These are phyloP conservation scores for Gliomastix tumulicola DNA, from an alignment of 2,329 filamentous ascomycete species.

Conservation along the genomic window DNA sequence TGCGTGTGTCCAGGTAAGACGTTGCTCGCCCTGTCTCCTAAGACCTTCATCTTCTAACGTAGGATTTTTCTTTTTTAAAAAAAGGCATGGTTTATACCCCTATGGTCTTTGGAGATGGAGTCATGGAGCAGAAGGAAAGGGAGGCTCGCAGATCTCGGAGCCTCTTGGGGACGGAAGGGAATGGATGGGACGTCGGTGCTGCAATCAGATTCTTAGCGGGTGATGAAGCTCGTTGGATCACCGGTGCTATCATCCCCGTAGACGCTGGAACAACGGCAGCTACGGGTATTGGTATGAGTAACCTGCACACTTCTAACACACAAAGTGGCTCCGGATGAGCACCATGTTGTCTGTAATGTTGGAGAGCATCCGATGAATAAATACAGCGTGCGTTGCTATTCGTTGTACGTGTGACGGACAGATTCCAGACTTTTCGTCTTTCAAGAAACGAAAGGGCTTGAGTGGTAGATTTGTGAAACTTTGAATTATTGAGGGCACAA, in stretches of 20 bases:
- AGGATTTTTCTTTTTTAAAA: no score
- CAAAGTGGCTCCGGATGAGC: no score
- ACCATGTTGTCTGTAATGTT: no score
- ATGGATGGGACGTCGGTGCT: slow-evolving; percentile 32
- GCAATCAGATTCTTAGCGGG: slow-evolving; percentile 30
- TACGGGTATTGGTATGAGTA: background rate
- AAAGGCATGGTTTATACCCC: slow-evolving; percentile 43
- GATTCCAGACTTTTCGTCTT: no score
- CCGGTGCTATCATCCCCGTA: slow-evolving; percentile 29
- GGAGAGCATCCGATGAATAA: no score
- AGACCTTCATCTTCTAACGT: no score
- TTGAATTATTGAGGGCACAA: no score
- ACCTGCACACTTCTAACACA: background rate
- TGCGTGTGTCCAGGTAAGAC: slow-evolving; percentile 3
- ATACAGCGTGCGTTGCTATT: no score
- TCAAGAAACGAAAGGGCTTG: no score
- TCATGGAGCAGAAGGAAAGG: slow-evolving; percentile 30
- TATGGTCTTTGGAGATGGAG: slow-evolving; percentile 32
- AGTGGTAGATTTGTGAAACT: no score
- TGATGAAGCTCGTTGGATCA: slow-evolving; percentile 35
- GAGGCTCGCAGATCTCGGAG: slow-evolving; percentile 27
- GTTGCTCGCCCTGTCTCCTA: no score
- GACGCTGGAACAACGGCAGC: slow-evolving; percentile 31
- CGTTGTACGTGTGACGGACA: no score
- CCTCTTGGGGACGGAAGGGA: slow-evolving; percentile 32